Evolutionary conservation across 1,284 basidiomycete genomes (phyloP).

Genomic region (Pascua sp.): DNA sequence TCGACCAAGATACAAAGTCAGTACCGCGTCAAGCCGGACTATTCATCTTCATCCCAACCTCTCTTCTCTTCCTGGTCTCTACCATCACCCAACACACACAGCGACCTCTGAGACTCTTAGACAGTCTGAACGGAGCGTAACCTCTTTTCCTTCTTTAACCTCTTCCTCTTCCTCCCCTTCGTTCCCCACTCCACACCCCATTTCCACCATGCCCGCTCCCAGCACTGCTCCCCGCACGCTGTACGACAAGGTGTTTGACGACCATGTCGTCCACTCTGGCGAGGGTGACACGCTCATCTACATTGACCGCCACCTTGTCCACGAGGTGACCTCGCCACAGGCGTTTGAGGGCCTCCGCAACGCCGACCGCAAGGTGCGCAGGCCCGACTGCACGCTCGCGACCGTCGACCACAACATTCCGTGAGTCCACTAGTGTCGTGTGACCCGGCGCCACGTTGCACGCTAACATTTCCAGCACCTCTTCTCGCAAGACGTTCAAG

Average conservation of each 20-base stretch:
- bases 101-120: no score
- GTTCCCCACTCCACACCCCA: background rate
- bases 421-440: conserved; percentile 55
- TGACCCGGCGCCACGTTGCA: background rate
- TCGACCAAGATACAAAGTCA: no score
- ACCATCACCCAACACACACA: no score
- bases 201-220: conserved; percentile 5
- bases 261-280: conserved; percentile 79
- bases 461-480: conserved; percentile 59
- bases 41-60: no score
- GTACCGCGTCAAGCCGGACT: no score
- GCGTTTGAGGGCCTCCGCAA: conserved; percentile 91
- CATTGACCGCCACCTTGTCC: conserved; percentile 93
- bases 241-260: conserved; percentile 95
- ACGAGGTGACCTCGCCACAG: conserved; percentile 94
- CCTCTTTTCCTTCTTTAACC: no score
- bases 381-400: conserved; percentile 89
- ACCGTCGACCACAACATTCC: conserved; percentile 96
- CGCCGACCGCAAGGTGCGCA: conserved; percentile 74
- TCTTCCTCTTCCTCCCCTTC: no score
- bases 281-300: conserved; percentile 85
- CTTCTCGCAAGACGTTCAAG: conserved; percentile 78
- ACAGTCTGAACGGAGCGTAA: no score
- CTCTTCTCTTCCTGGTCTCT: no score
- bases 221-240: conserved; percentile 67